Evolutionary conservation across 1,139 yeast species (phyloP).

Genomic region (Wickerhamiella infanticola): DNA sequence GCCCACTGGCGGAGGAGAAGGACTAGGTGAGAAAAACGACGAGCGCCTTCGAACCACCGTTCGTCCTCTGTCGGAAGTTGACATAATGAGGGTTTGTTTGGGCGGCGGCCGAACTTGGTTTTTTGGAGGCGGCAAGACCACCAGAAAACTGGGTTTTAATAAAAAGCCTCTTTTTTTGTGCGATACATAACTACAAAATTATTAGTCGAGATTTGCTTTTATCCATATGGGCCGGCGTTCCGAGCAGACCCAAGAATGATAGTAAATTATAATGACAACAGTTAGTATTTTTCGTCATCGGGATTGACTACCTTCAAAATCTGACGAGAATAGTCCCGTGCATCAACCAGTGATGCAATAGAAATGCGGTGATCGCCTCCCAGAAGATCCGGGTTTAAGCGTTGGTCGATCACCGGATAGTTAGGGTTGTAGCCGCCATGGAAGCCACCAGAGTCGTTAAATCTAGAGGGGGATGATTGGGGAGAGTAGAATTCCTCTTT

Average conservation of each 20-base stretch:
- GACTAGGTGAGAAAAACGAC: conserved; percentile 25
- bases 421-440: conserved; percentile 17
- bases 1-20: conserved; percentile 39
- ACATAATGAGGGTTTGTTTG: neutral
- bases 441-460: conserved; percentile 19
- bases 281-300: conserved; percentile 26
- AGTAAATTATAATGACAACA: too few relatives aligned
- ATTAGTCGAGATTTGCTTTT: neutral
- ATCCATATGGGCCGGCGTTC: neutral
- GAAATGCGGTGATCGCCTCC: conserved; percentile 51
- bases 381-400: conserved; percentile 52
- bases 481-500: conserved; percentile 29
- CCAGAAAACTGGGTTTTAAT: too few relatives aligned
- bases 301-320: conserved; percentile 64
- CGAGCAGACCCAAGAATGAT: too few relatives aligned
- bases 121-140: neutral
- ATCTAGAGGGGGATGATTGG: conserved; percentile 23
- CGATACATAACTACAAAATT: neutral
- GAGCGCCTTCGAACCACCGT: conserved; percentile 17
- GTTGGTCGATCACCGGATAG: conserved; percentile 40
- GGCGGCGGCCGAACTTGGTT: neutral
- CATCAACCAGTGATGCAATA: conserved; percentile 67
- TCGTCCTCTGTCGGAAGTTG: conserved; percentile 8
- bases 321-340: conserved; percentile 59
- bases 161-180: neutral